Evolutionary conservation across 176 grass and related monocot species (phyloP).

Genomic region (sorghum (Sorghum bicolor)): DNA sequence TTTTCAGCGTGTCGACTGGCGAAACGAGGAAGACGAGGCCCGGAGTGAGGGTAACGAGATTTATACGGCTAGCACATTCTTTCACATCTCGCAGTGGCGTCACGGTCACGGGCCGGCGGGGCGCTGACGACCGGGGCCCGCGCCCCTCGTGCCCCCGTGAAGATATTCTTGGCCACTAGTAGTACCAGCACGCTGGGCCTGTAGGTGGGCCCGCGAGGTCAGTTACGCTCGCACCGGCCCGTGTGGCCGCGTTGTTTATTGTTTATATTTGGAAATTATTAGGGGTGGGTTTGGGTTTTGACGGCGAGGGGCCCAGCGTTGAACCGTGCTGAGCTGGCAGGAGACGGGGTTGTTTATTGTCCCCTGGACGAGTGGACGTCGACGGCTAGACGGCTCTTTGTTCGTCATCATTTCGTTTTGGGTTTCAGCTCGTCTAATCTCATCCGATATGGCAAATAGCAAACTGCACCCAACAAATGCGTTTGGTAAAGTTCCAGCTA

Average conservation of each 20-base stretch:
- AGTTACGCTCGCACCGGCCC: neutral
- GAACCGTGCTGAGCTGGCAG: slow-evolving; percentile 31
- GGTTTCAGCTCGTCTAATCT: neutral
- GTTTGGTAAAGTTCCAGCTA: slow-evolving; percentile 21
- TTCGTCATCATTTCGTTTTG: neutral
- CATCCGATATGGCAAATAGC: neutral
- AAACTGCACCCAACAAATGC: neutral
- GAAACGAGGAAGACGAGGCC: slow-evolving; percentile 30
- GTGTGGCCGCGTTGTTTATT: neutral
- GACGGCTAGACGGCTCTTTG: neutral
- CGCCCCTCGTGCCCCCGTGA: slow-evolving; percentile 29
- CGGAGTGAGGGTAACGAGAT: slow-evolving; percentile 13
- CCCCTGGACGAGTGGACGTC: neutral
- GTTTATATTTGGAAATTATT: neutral
- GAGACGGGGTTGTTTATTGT: neutral
- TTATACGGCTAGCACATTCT: slow-evolving; percentile 45
- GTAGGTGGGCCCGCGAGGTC: fast-evolving
- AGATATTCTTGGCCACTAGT: slow-evolving; percentile 5
- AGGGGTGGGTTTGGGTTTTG: slow-evolving; percentile 19
- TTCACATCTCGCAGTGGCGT: neutral
- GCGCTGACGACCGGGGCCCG: neutral
- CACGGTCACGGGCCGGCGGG: slow-evolving; percentile 13
- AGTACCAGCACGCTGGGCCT: fast-evolving
- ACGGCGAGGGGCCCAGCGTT: slow-evolving; percentile 11
- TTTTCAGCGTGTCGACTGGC: neutral